Evolutionary conservation across 1,284 basidiomycete species (phyloP).

Genomic region (Peniophora sp.): DNA sequence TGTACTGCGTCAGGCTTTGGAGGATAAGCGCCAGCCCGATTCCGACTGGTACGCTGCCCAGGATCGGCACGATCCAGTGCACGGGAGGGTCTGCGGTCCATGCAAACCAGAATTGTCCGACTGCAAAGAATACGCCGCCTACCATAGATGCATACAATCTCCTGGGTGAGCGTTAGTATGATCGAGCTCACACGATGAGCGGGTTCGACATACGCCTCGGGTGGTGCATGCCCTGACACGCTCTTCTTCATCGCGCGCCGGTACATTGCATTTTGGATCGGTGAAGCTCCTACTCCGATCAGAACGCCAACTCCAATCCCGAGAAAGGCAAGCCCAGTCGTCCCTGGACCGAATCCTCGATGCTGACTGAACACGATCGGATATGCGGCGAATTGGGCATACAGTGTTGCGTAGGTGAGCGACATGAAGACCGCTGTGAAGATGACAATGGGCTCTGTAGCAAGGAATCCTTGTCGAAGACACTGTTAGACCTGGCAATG

Average conservation of each 20-base stretch:
- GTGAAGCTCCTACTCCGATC: slow-evolving; percentile 43
- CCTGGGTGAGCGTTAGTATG: slow-evolving; percentile 20
- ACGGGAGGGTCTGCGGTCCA: slow-evolving; percentile 48
- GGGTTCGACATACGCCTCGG: slow-evolving; percentile 45
- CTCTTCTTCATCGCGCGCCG: slow-evolving; percentile 40
- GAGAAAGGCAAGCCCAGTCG: slow-evolving; percentile 57
- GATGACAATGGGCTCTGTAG: slow-evolving; percentile 63
- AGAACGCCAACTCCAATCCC: slow-evolving; percentile 57
- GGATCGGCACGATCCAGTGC: slow-evolving; percentile 55
- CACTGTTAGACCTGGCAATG: no score
- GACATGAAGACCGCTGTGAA: slow-evolving; percentile 61
- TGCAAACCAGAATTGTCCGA: slow-evolving; percentile 61
- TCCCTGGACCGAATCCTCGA: slow-evolving; percentile 50
- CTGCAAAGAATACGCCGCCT: slow-evolving; percentile 45
- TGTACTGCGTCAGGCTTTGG: slow-evolving; percentile 51
- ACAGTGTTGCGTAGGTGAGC: slow-evolving; percentile 56
- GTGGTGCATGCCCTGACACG: slow-evolving; percentile 43
- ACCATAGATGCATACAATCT: slow-evolving; percentile 51
- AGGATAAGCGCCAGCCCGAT: slow-evolving; percentile 52
- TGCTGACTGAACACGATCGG: slow-evolving; percentile 58
- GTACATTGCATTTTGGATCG: slow-evolving; percentile 52
- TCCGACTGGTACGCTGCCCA: slow-evolving; percentile 62
- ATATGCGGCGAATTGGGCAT: slow-evolving; percentile 51
- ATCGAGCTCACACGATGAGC: background rate
- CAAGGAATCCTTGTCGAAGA: slow-evolving; percentile 41